Evolutionary conservation across 1,284 basidiomycete species (phyloP), one percentile per base, ranked within the genome.

Genomic region (Rhodotorula sp.): DNA sequence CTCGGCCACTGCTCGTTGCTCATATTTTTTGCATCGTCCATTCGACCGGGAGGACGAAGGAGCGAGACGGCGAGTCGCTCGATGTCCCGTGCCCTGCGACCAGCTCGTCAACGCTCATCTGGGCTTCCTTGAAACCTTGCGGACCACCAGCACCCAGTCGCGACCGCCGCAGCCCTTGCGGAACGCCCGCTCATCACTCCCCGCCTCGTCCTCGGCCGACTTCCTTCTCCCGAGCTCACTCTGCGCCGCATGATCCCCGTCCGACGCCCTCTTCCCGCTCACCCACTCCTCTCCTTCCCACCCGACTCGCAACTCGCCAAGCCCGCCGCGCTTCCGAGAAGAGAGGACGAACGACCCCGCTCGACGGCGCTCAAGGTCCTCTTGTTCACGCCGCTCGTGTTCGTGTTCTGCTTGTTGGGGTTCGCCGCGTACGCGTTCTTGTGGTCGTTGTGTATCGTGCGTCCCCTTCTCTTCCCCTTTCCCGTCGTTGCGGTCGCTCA

Each of bases 351-450:
- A 19, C 48, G 44, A 3, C 66, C 61, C 0, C 61, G 52, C 3
- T 27, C 44, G 47, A 29, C 32, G 36, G 1, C 17, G 19, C 62
- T 60, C 54, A 53, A n/a, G 2, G 20, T 52, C 13, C 24, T 68
- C 17, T 39, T 54, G 9, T 39, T 51, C 19, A 27, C 63, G 7
- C 71, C 71, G 20, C 54, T 72, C 39, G 49, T 66, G 11, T 67
- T 64, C 62, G 65, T 72, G 44, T 60, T 57, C 19, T 20, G 29
- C 2, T 44, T 69, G 34, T 53, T 70, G 8, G 47, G n/a, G 7
- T 72, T 72, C 59, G 62, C 68, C 1, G 30, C 57, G 17, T 70
- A 69, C n/a, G 54, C 68, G 0, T 44, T 64, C 29, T 20, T 59
- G 34, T 64, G 56, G 30, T 55, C 61, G 1, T 59, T 72, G n/a